Percentiles rank a stretch among this genome's conserved stretches.
Evolutionary conservation across 768 basidiomycete genomes (phyloP).

Genomic region (Nidularia sp.): DNA sequence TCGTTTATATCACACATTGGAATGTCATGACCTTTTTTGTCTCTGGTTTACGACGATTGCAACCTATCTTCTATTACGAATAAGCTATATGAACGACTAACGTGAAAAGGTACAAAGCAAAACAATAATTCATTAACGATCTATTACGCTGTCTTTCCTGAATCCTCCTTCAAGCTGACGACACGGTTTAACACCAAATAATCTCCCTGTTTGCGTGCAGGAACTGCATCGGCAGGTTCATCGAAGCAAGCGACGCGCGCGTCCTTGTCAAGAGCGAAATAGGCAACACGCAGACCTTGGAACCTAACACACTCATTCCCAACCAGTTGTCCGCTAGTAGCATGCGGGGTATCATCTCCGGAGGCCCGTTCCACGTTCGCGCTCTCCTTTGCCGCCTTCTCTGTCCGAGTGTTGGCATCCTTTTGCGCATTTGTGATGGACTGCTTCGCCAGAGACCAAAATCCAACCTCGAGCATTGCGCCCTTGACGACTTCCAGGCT

Average conservation of each 20-base stretch:
- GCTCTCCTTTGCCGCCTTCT: slow-evolving; percentile 51
- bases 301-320: slow-evolving; percentile 93
- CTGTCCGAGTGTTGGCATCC: slow-evolving; percentile 61
- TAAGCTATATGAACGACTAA: not conserved
- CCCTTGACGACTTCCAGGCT: slow-evolving; percentile 77
- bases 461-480: slow-evolving; percentile 85
- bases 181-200: slow-evolving; percentile 85
- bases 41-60: not conserved
- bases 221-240: slow-evolving; percentile 36
- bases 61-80: not conserved
- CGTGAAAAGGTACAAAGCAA: no score
- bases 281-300: slow-evolving; percentile 94
- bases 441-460: slow-evolving; percentile 77
- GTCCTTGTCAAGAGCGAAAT: slow-evolving; percentile 92
- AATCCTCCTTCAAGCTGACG: slow-evolving; percentile 92
- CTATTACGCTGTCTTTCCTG: slow-evolving; percentile 55
- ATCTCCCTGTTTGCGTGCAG: slow-evolving; percentile 63
- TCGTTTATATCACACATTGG: slow-evolving; percentile 17
- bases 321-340: slow-evolving; percentile 74
- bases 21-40: slow-evolving; percentile 18
- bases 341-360: slow-evolving; percentile 59
- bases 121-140: no score
- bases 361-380: slow-evolving; percentile 22
- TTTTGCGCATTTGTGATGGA: slow-evolving; percentile 59
- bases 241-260: slow-evolving; percentile 63